These are phyloP conservation scores for Neoscytalidium dimidiatum DNA, from an alignment of 2,329 filamentous ascomycete species.

Conservation along the genomic window DNA sequence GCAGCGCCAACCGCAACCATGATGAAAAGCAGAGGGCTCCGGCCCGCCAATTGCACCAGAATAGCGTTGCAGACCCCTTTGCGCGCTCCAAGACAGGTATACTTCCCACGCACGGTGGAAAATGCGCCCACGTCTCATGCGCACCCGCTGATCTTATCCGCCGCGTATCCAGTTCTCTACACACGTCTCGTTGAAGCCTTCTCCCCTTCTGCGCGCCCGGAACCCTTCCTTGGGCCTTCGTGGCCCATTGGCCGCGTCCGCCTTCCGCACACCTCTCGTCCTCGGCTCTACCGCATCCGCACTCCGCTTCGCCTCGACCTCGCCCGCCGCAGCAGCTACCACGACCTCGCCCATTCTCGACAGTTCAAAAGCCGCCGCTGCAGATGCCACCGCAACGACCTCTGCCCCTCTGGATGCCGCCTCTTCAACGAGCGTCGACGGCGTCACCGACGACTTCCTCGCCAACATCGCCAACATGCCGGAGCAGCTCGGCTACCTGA, in stretches of 20 bases:
- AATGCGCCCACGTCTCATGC: not conserved
- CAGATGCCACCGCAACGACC: constrained; percentile 5
- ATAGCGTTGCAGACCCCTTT: not conserved
- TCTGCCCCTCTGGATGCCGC: constrained; percentile 1
- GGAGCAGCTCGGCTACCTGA: constrained; percentile 79
- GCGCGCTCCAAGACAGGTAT: constrained; percentile 17
- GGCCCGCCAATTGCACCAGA: constrained; percentile 29
- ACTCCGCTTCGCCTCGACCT: constrained; percentile 16
- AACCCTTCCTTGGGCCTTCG: constrained; percentile 6
- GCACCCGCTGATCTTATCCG: not conserved
- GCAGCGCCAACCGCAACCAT: constrained; percentile 38
- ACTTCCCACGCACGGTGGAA: not conserved
- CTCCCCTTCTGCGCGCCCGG: not conserved
- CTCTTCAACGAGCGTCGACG: not conserved
- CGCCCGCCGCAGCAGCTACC: constrained; percentile 15
- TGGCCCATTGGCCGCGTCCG: not conserved
- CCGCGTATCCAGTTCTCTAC: constrained; percentile 14
- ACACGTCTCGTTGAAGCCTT: not conserved
- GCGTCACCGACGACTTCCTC: constrained; percentile 20
- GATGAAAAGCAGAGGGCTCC: constrained; percentile 52
- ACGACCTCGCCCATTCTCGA: constrained; percentile 20
- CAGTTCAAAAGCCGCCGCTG: constrained; percentile 18
- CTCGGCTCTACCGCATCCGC: constrained; percentile 6
- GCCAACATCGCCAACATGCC: constrained; percentile 59
- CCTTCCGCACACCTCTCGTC: not conserved